A percentile compares a stretch with the other conserved stretches of the same genome.
These are phyloP conservation scores for Hemerocallis citrina DNA, from an alignment of 106 monocot genomes.

Conservation along the genomic window DNA sequence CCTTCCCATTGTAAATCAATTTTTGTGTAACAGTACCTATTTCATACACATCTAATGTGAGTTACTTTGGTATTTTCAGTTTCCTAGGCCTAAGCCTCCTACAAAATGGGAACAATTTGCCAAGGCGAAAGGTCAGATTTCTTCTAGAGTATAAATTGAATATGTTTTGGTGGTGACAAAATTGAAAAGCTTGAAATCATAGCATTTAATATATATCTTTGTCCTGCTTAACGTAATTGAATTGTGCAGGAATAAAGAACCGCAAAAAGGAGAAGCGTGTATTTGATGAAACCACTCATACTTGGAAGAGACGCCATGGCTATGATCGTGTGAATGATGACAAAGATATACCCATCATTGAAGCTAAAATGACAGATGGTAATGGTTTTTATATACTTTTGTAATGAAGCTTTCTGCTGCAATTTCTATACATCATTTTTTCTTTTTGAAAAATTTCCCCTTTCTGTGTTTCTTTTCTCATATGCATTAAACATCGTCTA, in stretches of 20 bases:
- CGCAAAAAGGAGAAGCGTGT: conserved; percentile 77
- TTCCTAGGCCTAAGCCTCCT: conserved; percentile 87
- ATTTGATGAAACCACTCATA: conserved; percentile 72
- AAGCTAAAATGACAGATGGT: conserved; percentile 83
- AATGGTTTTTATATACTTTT: conserved; percentile 2
- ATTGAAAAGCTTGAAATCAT: not conserved
- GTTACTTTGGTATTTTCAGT: conserved; percentile 43
- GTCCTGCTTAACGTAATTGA: not conserved
- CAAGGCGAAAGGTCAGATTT: conserved; percentile 66
- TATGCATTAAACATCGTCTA: too few relatives aligned
- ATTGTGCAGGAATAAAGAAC: conserved; percentile 66
- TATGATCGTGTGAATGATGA: conserved; percentile 96
- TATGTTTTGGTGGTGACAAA: not conserved
- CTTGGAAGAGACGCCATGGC: conserved; percentile 90
- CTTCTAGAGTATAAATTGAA: not conserved
- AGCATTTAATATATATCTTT: not conserved
- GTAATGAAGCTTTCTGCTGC: too few relatives aligned
- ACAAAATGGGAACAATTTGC: conserved; percentile 98
- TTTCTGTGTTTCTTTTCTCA: too few relatives aligned
- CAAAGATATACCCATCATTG: conserved; percentile 78
- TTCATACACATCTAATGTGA: too few relatives aligned
- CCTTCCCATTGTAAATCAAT: not conserved
- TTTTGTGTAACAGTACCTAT: too few relatives aligned
- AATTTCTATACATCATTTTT: too few relatives aligned
- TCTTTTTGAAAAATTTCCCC: too few relatives aligned